These are phyloP conservation scores for Meyerozyma smithsonii DNA, from an alignment of 1,139 yeast species.

Conservation along the genomic window DNA sequence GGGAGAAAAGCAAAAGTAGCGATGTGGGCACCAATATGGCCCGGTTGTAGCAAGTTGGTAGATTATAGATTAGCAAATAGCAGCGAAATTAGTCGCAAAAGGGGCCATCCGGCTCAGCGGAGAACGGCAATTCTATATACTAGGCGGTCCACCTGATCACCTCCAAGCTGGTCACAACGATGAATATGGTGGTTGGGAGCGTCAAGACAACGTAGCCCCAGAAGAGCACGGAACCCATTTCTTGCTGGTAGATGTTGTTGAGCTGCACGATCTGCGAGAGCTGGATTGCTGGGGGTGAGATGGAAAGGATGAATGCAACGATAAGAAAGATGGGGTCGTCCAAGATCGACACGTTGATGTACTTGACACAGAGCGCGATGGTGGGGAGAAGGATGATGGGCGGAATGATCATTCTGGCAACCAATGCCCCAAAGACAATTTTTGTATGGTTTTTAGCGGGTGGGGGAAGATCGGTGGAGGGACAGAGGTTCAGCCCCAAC, in stretches of 20 bases:
- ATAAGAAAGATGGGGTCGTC: slow-evolving; percentile 82
- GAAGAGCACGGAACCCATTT: slow-evolving; percentile 82
- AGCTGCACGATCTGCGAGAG: slow-evolving; percentile 77
- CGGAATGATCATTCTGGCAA: slow-evolving; percentile 76
- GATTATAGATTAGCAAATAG: too few species aligned
- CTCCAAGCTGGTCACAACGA: slow-evolving; percentile 65
- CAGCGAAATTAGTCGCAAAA: too few species aligned
- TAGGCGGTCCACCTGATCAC: slow-evolving; percentile 50
- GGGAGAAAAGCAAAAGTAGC: too few species aligned
- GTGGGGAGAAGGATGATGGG: slow-evolving; percentile 63
- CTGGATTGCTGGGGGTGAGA: slow-evolving; percentile 84
- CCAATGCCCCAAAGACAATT: slow-evolving; percentile 61
- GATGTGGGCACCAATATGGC: too few species aligned
- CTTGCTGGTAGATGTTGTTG: slow-evolving; percentile 70
- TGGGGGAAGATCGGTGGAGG: slow-evolving; percentile 61
- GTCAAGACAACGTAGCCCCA: slow-evolving; percentile 82
- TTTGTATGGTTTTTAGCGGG: slow-evolving; percentile 53
- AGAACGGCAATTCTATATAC: not conserved
- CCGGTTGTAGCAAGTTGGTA: too few species aligned
- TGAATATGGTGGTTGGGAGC: slow-evolving; percentile 69
- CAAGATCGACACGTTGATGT: slow-evolving; percentile 59
- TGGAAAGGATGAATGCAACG: slow-evolving; percentile 68
- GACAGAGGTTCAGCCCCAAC: slow-evolving; percentile 71
- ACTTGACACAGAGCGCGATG: slow-evolving; percentile 63
- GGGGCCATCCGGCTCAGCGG: too few species aligned